Conservation (phyloP, 2,329 filamentous ascomycete species). For the Paramyrothecium sp. region DNA sequence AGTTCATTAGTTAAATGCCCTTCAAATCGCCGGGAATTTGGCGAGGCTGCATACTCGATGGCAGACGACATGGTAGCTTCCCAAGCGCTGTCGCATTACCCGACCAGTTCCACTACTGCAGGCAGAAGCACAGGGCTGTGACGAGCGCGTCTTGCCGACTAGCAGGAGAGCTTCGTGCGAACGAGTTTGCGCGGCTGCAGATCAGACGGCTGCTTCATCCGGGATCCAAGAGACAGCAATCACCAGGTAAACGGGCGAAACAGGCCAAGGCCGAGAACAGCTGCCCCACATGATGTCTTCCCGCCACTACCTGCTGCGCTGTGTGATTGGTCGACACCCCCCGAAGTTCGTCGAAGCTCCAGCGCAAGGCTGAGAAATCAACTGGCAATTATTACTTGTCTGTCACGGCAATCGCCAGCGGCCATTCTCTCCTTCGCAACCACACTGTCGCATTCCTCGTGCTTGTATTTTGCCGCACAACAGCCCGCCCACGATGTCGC, state of each 20-base stretch:
- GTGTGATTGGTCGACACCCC: slow-evolving; percentile 18
- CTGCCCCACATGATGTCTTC: slow-evolving; percentile 1
- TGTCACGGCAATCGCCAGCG: slow-evolving; percentile 11
- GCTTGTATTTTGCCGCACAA: slow-evolving; percentile 9
- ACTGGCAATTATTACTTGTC: slow-evolving; percentile 4
- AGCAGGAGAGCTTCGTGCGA: background rate
- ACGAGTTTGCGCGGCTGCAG: background rate
- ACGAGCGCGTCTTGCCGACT: background rate
- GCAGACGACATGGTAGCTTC: background rate
- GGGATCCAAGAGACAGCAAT: background rate
- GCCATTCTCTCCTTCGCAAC: slow-evolving; percentile 2
- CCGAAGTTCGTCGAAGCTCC: slow-evolving; percentile 20
- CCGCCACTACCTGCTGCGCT: background rate
- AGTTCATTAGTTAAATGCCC: background rate
- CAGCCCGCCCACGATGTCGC: slow-evolving; percentile 65
- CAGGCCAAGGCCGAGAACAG: background rate
- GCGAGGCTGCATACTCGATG: background rate
- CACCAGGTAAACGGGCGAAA: no score
- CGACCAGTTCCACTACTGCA: background rate
- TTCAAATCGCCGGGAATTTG: background rate
- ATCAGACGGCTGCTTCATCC: background rate
- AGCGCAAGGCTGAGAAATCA: slow-evolving; percentile 48
- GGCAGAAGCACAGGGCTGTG: background rate
- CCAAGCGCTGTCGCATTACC: background rate
- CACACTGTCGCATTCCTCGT: slow-evolving; percentile 1